A percentile compares a stretch with the other conserved stretches of the same genome.
Conservation (phyloP, 495 filamentous ascomycete species). For the Cenococcum geophilum region DNA sequence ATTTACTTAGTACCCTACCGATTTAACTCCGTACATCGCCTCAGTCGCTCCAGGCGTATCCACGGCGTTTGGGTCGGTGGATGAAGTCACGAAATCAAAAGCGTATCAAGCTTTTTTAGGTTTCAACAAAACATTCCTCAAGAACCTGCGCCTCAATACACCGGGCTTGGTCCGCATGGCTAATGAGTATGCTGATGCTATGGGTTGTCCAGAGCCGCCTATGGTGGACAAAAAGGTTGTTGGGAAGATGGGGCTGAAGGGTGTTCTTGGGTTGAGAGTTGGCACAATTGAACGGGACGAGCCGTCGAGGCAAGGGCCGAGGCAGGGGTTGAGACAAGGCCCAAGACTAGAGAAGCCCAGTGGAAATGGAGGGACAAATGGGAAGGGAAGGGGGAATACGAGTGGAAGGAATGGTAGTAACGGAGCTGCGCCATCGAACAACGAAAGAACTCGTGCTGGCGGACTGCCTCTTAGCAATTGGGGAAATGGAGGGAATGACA, state of each 20-base stretch:
- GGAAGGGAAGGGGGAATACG: neutral
- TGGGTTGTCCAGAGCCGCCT: conserved; percentile 45
- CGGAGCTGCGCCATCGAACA: too few species aligned
- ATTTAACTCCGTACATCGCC: conserved; percentile 38
- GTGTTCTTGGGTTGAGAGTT: conserved; percentile 31
- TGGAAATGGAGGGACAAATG: neutral
- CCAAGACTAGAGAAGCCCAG: neutral
- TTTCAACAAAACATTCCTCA: conserved; percentile 48
- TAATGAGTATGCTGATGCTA: conserved; percentile 44
- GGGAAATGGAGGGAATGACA: neutral
- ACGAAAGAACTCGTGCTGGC: neutral
- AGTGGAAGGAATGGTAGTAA: too few species aligned
- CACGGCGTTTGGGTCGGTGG: conserved; percentile 39
- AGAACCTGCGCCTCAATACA: conserved; percentile 40
- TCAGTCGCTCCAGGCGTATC: conserved; percentile 30
- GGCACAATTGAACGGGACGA: neutral
- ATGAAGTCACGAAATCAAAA: conserved; percentile 47
- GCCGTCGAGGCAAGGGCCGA: neutral
- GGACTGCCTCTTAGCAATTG: neutral
- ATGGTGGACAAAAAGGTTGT: conserved; percentile 42
- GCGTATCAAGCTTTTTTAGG: conserved; percentile 54
- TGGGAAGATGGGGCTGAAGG: conserved; percentile 52
- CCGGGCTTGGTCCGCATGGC: conserved; percentile 41
- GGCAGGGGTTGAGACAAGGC: neutral
- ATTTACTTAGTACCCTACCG: conserved; percentile 37